Base-by-base conservation (phyloP, 1,284 basidiomycete genomes). In the Thelephora terrestris region DNA sequence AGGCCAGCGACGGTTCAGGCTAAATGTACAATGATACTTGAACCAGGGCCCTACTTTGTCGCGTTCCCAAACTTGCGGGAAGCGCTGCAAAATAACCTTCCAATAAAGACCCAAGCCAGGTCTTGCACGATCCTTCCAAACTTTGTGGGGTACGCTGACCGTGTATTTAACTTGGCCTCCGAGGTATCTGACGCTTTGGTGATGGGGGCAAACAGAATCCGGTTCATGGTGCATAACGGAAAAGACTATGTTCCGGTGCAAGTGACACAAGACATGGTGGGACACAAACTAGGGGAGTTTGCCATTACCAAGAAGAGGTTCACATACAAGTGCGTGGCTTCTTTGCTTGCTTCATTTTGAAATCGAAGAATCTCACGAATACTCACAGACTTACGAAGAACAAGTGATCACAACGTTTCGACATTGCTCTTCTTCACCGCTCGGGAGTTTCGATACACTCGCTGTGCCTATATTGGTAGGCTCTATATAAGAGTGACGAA, bases 231-330 rank as follows among this genome's bases (percentile, higher is more conserved):
- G 1, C 92, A 98, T 68, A 98, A 97, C 58, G 95, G 95, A 42
- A 92, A 88, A 67, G 80, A 90, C 56, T 96, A 94, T 63, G 57
- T 85, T 12, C 92, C 93, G 0, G 83, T 99, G 32, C 70, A 76
- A 32, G 75, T 99, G 50, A 92, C 90, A 12, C 91, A 95, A 65
- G 94, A 98, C 64, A 98, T 98, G 94, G 91, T 99, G 2, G 95
- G 95, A 0, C 93, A 98, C 65, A 98, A 99, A 67, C 68, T 99
- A 48, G 95, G 95, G 46, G 94, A 98, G 71, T 98, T 98, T 67
- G 75, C 92, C 17, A 77, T 85, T 52, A 97, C 93, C 38, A 81
- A 89, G 66, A 86, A 85, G 63, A 74, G 75, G 48, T 87, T 88
- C 62, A 74, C 70, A n/a, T 86, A 78, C 66, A 85, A 76, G 85